Base-by-base conservation (phyloP, 2,329 filamentous ascomycete species). In the Leptographium lundbergii region DNA sequence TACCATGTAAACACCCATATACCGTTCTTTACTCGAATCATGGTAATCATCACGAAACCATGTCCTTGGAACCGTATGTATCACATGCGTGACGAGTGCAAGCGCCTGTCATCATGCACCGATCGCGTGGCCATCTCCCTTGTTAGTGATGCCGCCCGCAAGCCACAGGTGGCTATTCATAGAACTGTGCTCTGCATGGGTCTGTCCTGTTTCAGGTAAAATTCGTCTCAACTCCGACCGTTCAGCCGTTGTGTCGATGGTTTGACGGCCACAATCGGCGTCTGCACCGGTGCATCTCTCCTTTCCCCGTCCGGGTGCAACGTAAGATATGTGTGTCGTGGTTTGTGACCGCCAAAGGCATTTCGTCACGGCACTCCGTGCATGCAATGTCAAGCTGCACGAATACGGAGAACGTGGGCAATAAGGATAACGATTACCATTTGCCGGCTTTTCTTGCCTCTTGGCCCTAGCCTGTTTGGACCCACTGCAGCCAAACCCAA, bases 131-230 rank as follows among this genome's bases (percentile, higher is more conserved):
- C 39, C 13, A 3, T 39, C 36, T 39, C 10, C 9, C 7, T 48
- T 48, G 22, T 50, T 25, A 24, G 9, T 24, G 17, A 29, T 34
- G 10, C 42, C 39, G 39, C 13, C 4, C 4, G 47, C 47, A 50
- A 50, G 50, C 25, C 25, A 19, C 39, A 57, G n/a, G 55, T 24
- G 34, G 17, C 56, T 54, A 50, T 50, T 50, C 47, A 25, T 50
- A 25, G 47, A 27, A 25, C 9, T 36, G 14, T 34, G 47, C 54
- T 52, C 25, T 52, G 50, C 25, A 29, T 42, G 22, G 36, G 19
- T 29, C 42, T 39, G 39, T 34, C 22, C 48, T 39, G 55, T 60
- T 60, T 58, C 56, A 58, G 48, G 51, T 34, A 36, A 56, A 36
- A 32, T 54, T 59, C 50, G 36, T 36, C 9, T 56, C 51, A n/a